Evolutionary conservation across 768 basidiomycete genomes (phyloP).

Genomic region (Kondoa malvinella): DNA sequence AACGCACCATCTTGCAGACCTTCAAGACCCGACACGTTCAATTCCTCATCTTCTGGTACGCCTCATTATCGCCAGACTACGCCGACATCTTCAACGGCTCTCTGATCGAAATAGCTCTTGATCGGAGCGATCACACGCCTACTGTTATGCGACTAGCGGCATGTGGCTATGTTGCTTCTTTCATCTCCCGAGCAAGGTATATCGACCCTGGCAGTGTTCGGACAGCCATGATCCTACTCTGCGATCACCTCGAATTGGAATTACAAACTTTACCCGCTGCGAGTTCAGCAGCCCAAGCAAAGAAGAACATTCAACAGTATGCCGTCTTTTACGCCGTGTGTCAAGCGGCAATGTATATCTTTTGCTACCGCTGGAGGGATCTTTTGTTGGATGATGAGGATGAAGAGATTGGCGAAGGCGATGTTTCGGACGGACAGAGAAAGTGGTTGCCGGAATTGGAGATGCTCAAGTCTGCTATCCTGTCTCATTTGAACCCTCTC

Average conservation of each 20-base stretch:
- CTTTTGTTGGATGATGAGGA: constrained; percentile 43
- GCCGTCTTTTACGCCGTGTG: constrained; percentile 78
- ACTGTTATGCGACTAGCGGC: constrained; percentile 76
- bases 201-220: constrained; percentile 59
- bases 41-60: constrained; percentile 88
- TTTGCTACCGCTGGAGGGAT: constrained; percentile 95
- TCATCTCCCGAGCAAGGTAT: constrained; percentile 75
- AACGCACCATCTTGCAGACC: constrained; percentile 78
- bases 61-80: constrained; percentile 74
- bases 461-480: constrained; percentile 60
- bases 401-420: constrained; percentile 33
- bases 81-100: constrained; percentile 85
- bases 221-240: constrained; percentile 63
- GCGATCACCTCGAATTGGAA: constrained; percentile 61
- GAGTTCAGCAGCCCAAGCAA: background rate
- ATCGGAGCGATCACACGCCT: constrained; percentile 33
- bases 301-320: constrained; percentile 30
- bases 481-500: constrained; percentile 71
- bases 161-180: constrained; percentile 78
- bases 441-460: constrained; percentile 75
- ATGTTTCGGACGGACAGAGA: constrained; percentile 30
- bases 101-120: constrained; percentile 75
- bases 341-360: constrained; percentile 86
- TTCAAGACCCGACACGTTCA: constrained; percentile 96
- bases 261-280: constrained; percentile 40